Evolutionary conservation across 768 basidiomycete species (phyloP), one percentile per base, ranked within the genome.

Genomic region (Podaxis pistillaris): DNA sequence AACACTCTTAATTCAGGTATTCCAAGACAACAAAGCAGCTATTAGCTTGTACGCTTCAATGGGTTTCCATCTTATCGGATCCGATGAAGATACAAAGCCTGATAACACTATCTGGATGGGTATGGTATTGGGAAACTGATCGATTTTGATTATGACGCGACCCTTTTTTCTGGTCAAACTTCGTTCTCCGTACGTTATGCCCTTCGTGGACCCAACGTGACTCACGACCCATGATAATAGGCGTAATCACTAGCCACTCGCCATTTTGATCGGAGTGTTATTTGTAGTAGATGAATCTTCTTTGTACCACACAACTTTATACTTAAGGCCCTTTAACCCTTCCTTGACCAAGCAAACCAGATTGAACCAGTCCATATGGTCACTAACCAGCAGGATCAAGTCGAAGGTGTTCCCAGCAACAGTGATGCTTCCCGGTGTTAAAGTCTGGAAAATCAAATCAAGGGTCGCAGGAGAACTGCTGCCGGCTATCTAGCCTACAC

Each of bases 101-200:
- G 40, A 47, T 24, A 55, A 55, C 26, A 6, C 44, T 8, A 46
- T 46, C 22, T 61, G 60, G 60, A 61, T 61, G 60, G 40, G 60
- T 24, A 61, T 47, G 52, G n/a, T 12, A 24, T 33, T 61, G 28
- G 40, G 40, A 13, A 15, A 44, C 19, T 40, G 22, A 13, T 22
- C 12, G 38, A 22, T 11, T 38, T 13, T 41, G 30, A 33, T n/a
- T 17, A 28, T 33, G 1, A 8, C 38, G n/a, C 22, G n/a, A 13
- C 54, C 54, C 19, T 44, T 63, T 26, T 28, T 44, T 62, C 7
- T 65, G 62, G 55, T 63, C 62, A 47, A 9, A 58, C 57, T 49
- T 65, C 65, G 37, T 37, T 65, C 62, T 56, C 57, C 13, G 36
- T 55, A 19, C 8, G 36, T 40, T 11, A 30, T 52, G 26, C 22